Conservation (phyloP, 345 rosid species). For the Citrus reticulata region DNA sequence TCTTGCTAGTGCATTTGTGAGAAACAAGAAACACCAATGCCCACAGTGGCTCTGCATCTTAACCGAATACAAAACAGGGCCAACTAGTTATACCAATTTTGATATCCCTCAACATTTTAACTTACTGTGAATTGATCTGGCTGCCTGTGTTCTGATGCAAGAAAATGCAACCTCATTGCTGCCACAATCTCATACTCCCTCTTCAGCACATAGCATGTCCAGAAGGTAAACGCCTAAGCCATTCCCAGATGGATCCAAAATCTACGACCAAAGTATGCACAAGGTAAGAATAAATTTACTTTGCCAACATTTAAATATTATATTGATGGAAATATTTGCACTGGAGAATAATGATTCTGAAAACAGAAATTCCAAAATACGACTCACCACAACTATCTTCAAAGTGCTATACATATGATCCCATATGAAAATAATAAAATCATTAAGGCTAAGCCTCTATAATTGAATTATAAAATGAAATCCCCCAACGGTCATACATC, state of each 20-base stretch:
- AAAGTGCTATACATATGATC: not conserved
- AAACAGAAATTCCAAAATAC: not conserved
- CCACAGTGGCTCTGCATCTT: not conserved
- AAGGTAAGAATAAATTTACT: not conserved
- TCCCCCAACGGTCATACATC: not conserved
- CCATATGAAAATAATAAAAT: not conserved
- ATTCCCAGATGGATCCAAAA: slow-evolving; percentile 88
- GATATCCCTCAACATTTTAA: not conserved
- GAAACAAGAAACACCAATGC: not conserved
- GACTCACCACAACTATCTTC: not conserved
- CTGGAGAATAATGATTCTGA: not conserved
- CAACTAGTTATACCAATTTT: not conserved
- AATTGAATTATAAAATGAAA: too few species aligned
- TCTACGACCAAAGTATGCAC: slow-evolving; percentile 33
- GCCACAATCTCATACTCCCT: slow-evolving; percentile 74
- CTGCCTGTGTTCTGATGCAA: slow-evolving; percentile 68
- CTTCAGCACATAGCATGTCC: slow-evolving; percentile 88
- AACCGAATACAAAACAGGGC: not conserved
- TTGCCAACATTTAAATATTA: not conserved
- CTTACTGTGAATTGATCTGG: slow-evolving; percentile 90
- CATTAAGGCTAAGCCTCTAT: not conserved
- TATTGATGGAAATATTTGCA: not conserved
- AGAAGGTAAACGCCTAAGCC: slow-evolving; percentile 85
- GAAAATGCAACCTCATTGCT: slow-evolving; percentile 82
- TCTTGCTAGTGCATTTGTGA: not conserved